A percentile compares a stretch with the other conserved stretches of the same genome.
These are phyloP conservation scores for Sungouiella blattae DNA, from an alignment of 805 yeast genomes.

Conservation along the genomic window DNA sequence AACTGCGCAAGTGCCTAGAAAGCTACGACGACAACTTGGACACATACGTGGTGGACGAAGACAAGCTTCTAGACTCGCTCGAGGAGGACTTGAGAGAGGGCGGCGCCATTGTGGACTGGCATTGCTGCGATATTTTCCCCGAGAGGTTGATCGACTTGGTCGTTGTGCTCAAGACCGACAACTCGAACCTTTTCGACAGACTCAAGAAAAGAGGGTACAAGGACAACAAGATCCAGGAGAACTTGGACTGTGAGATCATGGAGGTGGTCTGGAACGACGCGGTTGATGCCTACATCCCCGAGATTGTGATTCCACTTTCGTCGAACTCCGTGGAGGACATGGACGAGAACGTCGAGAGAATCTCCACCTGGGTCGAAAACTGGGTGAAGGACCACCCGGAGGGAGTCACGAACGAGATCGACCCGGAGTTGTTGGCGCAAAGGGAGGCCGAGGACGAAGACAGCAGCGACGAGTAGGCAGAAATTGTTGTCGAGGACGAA, in stretches of 20 bases:
- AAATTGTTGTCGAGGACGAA: too few species aligned
- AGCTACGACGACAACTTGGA: conserved; percentile 86
- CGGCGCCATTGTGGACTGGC: conserved; percentile 95
- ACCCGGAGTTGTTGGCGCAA: conserved; percentile 11
- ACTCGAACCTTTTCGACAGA: conserved; percentile 68
- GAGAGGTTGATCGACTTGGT: conserved; percentile 90
- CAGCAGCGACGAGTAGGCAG: conserved; percentile 1
- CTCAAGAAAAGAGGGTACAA: conserved; percentile 73
- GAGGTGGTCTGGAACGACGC: conserved; percentile 88
- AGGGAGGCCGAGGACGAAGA: conserved; percentile 11
- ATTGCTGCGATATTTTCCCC: conserved; percentile 92
- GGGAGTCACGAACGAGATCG: conserved; percentile 54
- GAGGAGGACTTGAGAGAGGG: conserved; percentile 80
- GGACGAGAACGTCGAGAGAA: conserved; percentile 78
- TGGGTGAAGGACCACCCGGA: conserved; percentile 63
- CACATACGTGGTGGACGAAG: conserved; percentile 89
- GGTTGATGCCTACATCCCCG: conserved; percentile 70
- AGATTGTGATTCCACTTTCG: conserved; percentile 74
- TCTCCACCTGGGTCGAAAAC: conserved; percentile 66
- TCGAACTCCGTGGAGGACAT: conserved; percentile 74
- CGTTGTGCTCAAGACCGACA: conserved; percentile 80
- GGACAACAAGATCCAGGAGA: conserved; percentile 81
- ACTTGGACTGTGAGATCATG: conserved; percentile 96
- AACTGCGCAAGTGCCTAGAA: conserved; percentile 68
- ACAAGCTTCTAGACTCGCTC: conserved; percentile 73